A percentile compares a stretch with the other conserved stretches of the same genome.
phyloP scores from a whole-genome alignment of 2,329 filamentous ascomycete species.

The Alternaria atra region DNA sequence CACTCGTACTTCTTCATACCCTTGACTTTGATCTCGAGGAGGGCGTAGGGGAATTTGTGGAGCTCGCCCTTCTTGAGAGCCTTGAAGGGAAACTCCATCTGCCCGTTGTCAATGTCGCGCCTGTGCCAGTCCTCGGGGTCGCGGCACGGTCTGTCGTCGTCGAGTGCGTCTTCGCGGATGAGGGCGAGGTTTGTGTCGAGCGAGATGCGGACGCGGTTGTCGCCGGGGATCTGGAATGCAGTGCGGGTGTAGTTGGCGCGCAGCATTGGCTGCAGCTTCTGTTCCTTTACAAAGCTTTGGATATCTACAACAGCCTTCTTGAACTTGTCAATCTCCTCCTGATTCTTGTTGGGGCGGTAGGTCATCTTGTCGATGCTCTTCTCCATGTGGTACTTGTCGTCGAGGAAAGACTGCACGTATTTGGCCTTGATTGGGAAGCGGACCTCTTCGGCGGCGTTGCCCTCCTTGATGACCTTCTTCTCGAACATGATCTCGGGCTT shows the following conservation, averaged over 20 bases:
- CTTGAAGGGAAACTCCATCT: constrained; percentile 87
- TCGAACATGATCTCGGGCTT: constrained; percentile 85
- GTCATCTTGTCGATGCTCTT: constrained; percentile 87
- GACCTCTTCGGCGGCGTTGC: constrained; percentile 79
- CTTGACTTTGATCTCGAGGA: constrained; percentile 90
- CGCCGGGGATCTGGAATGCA: constrained; percentile 94
- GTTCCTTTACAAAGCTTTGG: constrained; percentile 79
- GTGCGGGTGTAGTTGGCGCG: constrained; percentile 93
- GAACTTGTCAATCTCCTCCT: constrained; percentile 72
- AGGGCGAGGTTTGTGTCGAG: constrained; percentile 93
- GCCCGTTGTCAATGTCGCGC: constrained; percentile 81
- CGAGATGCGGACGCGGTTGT: constrained; percentile 88
- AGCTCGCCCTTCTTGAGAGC: constrained; percentile 91
- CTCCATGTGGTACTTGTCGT: constrained; percentile 89
- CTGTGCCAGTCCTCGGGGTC: constrained; percentile 92
- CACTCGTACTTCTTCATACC: constrained; percentile 78
- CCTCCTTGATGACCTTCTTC: constrained; percentile 84
- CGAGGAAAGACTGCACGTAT: constrained; percentile 86
- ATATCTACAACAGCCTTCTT: constrained; percentile 78
- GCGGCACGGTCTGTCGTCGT: constrained; percentile 84
- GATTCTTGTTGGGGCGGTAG: constrained; percentile 74
- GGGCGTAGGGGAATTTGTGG: constrained; percentile 85
- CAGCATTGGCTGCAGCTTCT: constrained; percentile 82
- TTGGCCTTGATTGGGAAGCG: constrained; percentile 92
- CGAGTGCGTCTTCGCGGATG: constrained; percentile 78